Evolutionary conservation across 306 rosid species (phyloP).

Genomic region (Citrullus mucosospermus): DNA sequence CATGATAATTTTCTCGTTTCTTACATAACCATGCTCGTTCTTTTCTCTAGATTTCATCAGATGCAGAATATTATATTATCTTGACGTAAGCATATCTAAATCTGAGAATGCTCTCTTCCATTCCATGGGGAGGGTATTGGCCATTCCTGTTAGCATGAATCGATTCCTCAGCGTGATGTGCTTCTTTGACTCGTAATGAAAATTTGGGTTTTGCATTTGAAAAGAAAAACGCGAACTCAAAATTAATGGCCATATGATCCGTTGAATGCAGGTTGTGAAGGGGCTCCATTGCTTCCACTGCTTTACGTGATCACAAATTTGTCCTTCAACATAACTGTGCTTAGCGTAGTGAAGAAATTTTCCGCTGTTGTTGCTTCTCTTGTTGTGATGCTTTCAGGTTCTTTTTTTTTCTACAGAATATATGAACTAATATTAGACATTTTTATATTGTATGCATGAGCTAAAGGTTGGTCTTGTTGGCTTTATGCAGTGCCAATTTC

Average conservation of each 20-base stretch:
- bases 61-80: not conserved
- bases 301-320: conserved; percentile 59
- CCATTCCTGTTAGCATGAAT: not conserved
- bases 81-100: not conserved
- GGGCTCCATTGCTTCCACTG: conserved; percentile 82
- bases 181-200: not conserved
- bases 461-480: not conserved
- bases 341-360: conserved; percentile 55
- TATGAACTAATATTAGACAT: not conserved
- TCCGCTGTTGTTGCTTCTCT: conserved; percentile 84
- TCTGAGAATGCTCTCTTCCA: not conserved
- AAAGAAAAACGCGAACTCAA: not conserved
- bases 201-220: not conserved
- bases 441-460: not conserved
- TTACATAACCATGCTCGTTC: not conserved
- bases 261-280: conserved; percentile 59
- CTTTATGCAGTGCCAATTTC: conserved; percentile 67
- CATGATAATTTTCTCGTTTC: not conserved
- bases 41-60: not conserved
- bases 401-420: conserved; percentile 6
- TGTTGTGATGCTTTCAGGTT: conserved; percentile 71
- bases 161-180: not conserved
- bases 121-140: not conserved
- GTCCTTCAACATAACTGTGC: conserved; percentile 64
- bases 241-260: not conserved